Percentiles rank a stretch among this genome's conserved stretches.
These are phyloP conservation scores for Mimosa pudica DNA, from an alignment of 306 rosid species.

Conservation along the genomic window DNA sequence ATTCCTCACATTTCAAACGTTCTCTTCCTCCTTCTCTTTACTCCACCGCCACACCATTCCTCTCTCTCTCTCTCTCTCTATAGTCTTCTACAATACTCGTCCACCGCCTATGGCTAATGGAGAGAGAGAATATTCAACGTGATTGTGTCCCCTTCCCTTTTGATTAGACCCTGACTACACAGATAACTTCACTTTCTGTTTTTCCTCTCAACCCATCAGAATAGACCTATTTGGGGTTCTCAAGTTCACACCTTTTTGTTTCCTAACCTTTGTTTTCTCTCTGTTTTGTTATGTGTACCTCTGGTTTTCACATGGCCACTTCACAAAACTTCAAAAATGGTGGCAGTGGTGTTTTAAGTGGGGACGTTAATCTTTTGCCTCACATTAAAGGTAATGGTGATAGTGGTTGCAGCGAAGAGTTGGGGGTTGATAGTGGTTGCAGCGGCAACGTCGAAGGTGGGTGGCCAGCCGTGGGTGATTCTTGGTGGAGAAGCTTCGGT, in stretches of 20 bases:
- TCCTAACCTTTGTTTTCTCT: neutral
- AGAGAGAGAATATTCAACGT: conserved; percentile 29
- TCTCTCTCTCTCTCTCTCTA: conserved; percentile 15
- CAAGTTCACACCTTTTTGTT: conserved; percentile 16
- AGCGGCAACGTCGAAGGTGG: too few species aligned
- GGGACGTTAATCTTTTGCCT: conserved; percentile 38
- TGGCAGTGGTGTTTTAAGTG: neutral
- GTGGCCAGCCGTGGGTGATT: too few species aligned
- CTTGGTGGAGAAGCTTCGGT: too few species aligned
- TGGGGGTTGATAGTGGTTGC: too few species aligned
- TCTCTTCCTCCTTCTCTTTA: conserved; percentile 8
- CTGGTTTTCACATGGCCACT: conserved; percentile 37
- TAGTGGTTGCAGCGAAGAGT: too few species aligned
- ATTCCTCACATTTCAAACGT: conserved; percentile 35
- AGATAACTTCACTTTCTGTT: neutral
- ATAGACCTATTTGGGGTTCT: conserved; percentile 10
- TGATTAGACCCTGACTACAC: conserved; percentile 4
- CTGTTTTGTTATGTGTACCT: neutral
- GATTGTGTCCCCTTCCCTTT: conserved; percentile 4
- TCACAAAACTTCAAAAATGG: conserved; percentile 40
- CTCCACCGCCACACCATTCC: neutral
- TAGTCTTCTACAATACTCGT: conserved; percentile 22
- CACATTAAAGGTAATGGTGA: too few species aligned
- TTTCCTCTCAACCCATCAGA: neutral
- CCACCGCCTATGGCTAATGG: conserved; percentile 11